Evolutionary conservation across 176 grass and related monocot species (phyloP), one percentile per base, ranked within the genome.

Genomic region (Aegilops sharonensis): DNA sequence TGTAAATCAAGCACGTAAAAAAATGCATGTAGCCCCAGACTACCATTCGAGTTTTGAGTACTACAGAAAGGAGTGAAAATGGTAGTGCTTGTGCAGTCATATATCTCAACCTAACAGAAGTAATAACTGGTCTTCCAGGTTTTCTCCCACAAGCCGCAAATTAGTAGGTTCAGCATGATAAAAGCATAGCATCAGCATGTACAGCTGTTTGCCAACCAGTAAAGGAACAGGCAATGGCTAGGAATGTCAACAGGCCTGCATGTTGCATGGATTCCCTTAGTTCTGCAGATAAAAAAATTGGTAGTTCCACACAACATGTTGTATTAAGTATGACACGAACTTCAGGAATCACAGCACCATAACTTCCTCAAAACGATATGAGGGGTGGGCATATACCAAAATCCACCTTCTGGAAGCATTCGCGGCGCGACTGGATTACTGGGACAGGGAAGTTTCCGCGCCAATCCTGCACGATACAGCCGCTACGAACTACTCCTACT

Each of bases 401-500:
- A 24, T 59, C 67, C 68, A 75, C 77, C 68, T 85, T 80, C 88
- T 81, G 6, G 34, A 85, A 59, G 60, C 20, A 54, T 31, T 42
- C 40, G 75, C 4, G 72, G 75, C 4, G 83, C 72, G 9, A 75
- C 40, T 48, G 70, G 63, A 48, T 29, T 40, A 35, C 24, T 11
- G 77, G 60, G 14, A 36, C 47, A 45, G 57, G 76, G 29, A 68
- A 5, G 15, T 52, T 31, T 42, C 45, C 56, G 81, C 76, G 32
- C 32, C 43, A 89, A 82, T 64, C 79, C n/a, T 29, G 21, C 64
- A 54, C 64, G 17, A 78, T 82, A 65, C 72, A 37, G 84, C 78
- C 13, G 36, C 37, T 21, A 72, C 64, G 29, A 42, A 70, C 71
- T 47, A 83, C 54, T 77, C 39, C 63, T 60, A 83, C 54, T 78